Evolutionary conservation across 805 yeast species (phyloP).

Genomic region (Cyberlindnera mycetangii): DNA sequence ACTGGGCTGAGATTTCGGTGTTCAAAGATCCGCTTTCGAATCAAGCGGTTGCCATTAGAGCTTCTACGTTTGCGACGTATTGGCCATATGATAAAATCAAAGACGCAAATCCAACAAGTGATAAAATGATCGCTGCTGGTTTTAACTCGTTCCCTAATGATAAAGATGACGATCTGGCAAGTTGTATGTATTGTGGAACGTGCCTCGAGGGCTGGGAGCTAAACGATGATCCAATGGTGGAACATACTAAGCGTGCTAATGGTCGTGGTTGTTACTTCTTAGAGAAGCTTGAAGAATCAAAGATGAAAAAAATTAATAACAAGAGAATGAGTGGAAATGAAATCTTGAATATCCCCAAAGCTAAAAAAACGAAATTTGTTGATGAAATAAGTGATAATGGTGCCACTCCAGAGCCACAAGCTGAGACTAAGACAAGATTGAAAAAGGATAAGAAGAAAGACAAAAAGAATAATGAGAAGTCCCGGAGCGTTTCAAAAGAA

Average conservation of each 20-base stretch:
- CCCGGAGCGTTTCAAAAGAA: not conserved
- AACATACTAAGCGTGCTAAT: slow-evolving; percentile 47
- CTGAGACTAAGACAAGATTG: not conserved
- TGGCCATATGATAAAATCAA: slow-evolving; percentile 48
- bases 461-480: not conserved
- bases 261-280: slow-evolving; percentile 37
- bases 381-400: slow-evolving; percentile 2
- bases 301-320: no score
- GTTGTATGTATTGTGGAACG: slow-evolving; percentile 63
- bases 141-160: slow-evolving; percentile 54
- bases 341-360: not conserved
- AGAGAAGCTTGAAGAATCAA: not conserved
- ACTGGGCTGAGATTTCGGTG: slow-evolving; percentile 18
- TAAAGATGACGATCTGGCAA: slow-evolving; percentile 49
- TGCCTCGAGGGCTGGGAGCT: slow-evolving; percentile 71
- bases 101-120: slow-evolving; percentile 38
- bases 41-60: slow-evolving; percentile 33
- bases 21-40: slow-evolving; percentile 36
- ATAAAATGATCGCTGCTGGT: slow-evolving; percentile 55
- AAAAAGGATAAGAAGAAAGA: slow-evolving; percentile 3
- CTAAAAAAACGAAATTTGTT: slow-evolving; percentile 6
- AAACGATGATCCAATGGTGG: slow-evolving; percentile 59
- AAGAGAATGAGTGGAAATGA: slow-evolving; percentile 4
- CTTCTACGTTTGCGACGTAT: slow-evolving; percentile 37
- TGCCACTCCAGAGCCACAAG: not conserved